Evolutionary conservation across 331 rosid species (phyloP).

Genomic region (Telfairia occidentalis): DNA sequence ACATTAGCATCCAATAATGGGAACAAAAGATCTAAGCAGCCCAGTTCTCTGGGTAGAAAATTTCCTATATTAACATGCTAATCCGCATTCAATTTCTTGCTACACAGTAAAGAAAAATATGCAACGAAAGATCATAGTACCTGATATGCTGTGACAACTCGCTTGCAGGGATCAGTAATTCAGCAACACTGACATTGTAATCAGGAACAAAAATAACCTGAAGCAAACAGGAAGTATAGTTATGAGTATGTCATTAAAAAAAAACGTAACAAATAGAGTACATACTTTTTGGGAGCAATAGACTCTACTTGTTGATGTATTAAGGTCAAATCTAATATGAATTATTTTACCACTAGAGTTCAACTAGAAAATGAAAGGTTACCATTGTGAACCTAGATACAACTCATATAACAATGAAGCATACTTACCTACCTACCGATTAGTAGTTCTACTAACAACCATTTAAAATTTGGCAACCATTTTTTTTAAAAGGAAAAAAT

Average conservation of each 20-base stretch:
- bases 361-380: background rate
- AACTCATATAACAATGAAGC: background rate
- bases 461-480: too few relatives aligned
- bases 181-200: conserved; percentile 93
- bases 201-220: conserved; percentile 93
- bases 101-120: conserved; percentile 13
- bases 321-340: background rate
- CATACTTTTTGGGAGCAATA: background rate
- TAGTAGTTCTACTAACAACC: too few relatives aligned
- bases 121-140: conserved; percentile 21
- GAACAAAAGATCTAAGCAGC: background rate
- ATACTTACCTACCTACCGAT: too few relatives aligned
- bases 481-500: too few relatives aligned
- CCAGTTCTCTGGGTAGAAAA: background rate
- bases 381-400: background rate
- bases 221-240: conserved; percentile 13
- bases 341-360: background rate
- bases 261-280: background rate
- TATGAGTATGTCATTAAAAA: background rate
- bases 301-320: background rate
- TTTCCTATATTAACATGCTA: background rate
- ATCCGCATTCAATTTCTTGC: background rate
- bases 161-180: conserved; percentile 89
- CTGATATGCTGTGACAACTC: conserved; percentile 97
- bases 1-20: background rate